phyloP scores from a whole-genome alignment of 2,329 filamentous ascomycete species.

The Ceratocystis lukuohia region DNA sequence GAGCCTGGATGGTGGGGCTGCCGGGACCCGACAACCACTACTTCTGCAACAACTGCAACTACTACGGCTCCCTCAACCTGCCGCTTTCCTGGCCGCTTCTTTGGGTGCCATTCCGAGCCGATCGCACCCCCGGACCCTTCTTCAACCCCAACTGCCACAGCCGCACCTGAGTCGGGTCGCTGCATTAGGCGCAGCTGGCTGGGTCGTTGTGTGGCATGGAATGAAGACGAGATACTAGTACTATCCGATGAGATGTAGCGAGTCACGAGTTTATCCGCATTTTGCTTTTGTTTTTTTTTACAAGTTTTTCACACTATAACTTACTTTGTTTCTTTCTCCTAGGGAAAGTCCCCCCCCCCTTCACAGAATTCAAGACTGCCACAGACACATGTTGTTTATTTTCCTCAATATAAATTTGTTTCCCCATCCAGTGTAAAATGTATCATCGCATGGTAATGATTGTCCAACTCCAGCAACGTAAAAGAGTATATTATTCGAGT shows the following conservation, averaged over 20 bases:
- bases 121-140: slow-evolving; percentile 23
- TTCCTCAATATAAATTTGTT: background rate
- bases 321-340: background rate
- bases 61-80: slow-evolving; percentile 27
- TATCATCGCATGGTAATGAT: background rate
- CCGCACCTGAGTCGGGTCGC: slow-evolving; percentile 24
- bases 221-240: slow-evolving; percentile 22
- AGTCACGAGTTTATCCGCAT: background rate
- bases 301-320: background rate
- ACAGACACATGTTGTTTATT: background rate
- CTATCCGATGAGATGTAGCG: slow-evolving; percentile 27
- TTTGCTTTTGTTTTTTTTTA: background rate
- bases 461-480: background rate
- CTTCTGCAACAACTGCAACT: slow-evolving; percentile 24
- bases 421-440: background rate
- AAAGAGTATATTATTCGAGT: background rate
- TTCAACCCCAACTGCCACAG: slow-evolving; percentile 23
- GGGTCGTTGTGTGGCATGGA: slow-evolving; percentile 31
- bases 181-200: slow-evolving; percentile 32
- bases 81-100: slow-evolving; percentile 35
- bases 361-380: background rate
- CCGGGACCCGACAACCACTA: slow-evolving; percentile 34
- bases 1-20: slow-evolving; percentile 56
- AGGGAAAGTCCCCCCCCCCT: background rate
- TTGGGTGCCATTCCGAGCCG: slow-evolving; percentile 34